These are phyloP conservation scores for Prinsepia uniflora DNA, from an alignment of 306 rosid genomes.

Conservation along the genomic window DNA sequence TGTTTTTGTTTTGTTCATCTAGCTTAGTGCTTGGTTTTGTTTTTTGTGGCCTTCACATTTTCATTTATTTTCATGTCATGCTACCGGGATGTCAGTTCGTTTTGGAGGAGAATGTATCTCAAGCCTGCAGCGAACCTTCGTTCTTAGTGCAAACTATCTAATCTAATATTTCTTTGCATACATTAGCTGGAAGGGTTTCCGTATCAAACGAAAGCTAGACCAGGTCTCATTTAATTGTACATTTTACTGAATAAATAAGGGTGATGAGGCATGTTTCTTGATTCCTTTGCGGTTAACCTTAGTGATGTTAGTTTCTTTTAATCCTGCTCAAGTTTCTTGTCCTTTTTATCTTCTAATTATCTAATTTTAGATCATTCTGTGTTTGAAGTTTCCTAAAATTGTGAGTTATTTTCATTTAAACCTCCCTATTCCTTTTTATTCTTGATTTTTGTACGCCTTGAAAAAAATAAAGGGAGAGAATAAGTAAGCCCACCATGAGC, in stretches of 20 bases:
- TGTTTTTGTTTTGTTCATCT: not conserved
- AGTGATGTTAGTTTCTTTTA: no score
- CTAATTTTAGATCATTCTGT: not conserved
- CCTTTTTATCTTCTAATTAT: no score
- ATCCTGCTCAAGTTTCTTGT: not conserved
- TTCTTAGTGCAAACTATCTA: constrained; percentile 13
- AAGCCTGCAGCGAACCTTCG: constrained; percentile 16
- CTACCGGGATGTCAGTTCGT: not conserved
- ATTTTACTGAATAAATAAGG: no score
- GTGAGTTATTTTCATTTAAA: not conserved
- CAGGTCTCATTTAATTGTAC: constrained; percentile 32
- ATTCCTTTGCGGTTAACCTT: no score
- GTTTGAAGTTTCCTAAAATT: no score
- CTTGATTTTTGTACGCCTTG: no score
- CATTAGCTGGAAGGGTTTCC: constrained; percentile 15
- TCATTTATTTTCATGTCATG: not conserved
- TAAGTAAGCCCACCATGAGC: no score
- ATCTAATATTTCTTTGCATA: not conserved
- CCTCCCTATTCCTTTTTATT: no score
- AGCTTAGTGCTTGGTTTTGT: not conserved
- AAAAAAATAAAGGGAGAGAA: no score
- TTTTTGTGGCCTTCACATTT: constrained; percentile 1
- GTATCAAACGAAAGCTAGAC: constrained; percentile 18
- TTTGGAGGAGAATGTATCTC: not conserved
- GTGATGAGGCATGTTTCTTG: no score